A percentile compares a stretch with the other conserved stretches of the same genome.
phyloP scores from a whole-genome alignment of 2,329 filamentous ascomycete species.

The Xylaria polymorpha region DNA sequence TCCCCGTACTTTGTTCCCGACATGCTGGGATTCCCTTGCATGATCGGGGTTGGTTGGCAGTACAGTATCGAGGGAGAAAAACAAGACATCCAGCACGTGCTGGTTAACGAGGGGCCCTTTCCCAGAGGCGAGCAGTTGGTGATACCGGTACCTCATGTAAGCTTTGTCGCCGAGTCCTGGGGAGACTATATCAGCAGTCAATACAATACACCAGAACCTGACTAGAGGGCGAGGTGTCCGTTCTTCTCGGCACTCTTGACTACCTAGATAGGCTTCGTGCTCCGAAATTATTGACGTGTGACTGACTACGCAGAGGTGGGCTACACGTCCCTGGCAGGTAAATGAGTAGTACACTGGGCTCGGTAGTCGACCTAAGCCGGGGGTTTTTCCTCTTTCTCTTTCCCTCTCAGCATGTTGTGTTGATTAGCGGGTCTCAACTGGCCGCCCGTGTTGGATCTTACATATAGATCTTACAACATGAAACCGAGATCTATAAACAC shows the following conservation, averaged over 20 bases:
- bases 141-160: not conserved
- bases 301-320: not conserved
- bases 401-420: too few relatives aligned
- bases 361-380: not conserved
- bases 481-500: not conserved
- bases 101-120: not conserved
- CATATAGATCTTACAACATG: not conserved
- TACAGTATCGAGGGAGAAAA: slow-evolving; percentile 8
- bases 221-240: not conserved
- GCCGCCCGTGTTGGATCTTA: not conserved
- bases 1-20: slow-evolving; percentile 29
- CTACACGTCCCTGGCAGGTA: not conserved
- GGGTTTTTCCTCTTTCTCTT: not conserved
- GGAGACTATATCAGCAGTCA: not conserved
- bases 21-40: slow-evolving; percentile 28
- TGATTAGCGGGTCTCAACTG: not conserved
- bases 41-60: not conserved
- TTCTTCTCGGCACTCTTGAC: not conserved
- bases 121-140: not conserved
- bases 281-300: slow-evolving; percentile 1
- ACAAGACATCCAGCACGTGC: slow-evolving; percentile 20
- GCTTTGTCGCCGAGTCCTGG: not conserved
- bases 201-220: not conserved
- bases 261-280: not conserved
- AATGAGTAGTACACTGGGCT: not conserved